A percentile compares a stretch with the other conserved stretches of the same genome.
Conservation (phyloP, 2,329 filamentous ascomycete genomes). For the Penicillium sp. region DNA sequence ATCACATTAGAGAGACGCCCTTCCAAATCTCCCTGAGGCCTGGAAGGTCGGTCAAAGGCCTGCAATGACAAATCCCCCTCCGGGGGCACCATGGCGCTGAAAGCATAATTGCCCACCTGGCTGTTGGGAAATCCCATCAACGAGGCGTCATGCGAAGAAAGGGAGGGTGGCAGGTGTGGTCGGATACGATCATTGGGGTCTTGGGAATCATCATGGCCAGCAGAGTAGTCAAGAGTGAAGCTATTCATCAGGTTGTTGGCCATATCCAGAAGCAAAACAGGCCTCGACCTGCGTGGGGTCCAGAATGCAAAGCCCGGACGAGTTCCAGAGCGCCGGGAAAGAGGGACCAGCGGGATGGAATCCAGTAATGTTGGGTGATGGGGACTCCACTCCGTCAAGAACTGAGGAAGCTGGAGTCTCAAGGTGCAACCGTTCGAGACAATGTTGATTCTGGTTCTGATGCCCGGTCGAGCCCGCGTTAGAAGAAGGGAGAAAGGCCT, state of each 20-base stretch:
- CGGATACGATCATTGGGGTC: constrained; percentile 7
- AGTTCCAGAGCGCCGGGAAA: constrained; percentile 24
- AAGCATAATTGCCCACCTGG: constrained; percentile 15
- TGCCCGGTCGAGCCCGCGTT: background rate
- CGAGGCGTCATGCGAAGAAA: constrained; percentile 12
- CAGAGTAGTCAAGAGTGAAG: constrained; percentile 14
- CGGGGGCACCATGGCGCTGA: constrained; percentile 19
- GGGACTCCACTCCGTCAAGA: constrained; percentile 15
- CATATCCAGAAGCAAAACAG: constrained; percentile 10
- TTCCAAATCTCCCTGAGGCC: constrained; percentile 13
- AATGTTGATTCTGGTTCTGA: background rate
- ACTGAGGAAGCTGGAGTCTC: too few relatives aligned
- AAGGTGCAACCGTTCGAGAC: too few relatives aligned
- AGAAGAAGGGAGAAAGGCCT: background rate
- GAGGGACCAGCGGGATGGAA: constrained; percentile 19
- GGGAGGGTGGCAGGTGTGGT: constrained; percentile 4
- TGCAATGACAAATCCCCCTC: constrained; percentile 18
- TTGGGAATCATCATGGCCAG: constrained; percentile 12
- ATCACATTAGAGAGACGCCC: constrained; percentile 27
- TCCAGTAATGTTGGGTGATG: constrained; percentile 6
- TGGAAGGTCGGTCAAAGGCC: constrained; percentile 11
- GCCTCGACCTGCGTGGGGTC: constrained; percentile 21
- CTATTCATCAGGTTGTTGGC: constrained; percentile 14
- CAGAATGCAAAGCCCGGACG: constrained; percentile 20
- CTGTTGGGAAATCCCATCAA: constrained; percentile 17